Conservation (phyloP, 106 monocot species). For the Narthecium ossifragum region DNA sequence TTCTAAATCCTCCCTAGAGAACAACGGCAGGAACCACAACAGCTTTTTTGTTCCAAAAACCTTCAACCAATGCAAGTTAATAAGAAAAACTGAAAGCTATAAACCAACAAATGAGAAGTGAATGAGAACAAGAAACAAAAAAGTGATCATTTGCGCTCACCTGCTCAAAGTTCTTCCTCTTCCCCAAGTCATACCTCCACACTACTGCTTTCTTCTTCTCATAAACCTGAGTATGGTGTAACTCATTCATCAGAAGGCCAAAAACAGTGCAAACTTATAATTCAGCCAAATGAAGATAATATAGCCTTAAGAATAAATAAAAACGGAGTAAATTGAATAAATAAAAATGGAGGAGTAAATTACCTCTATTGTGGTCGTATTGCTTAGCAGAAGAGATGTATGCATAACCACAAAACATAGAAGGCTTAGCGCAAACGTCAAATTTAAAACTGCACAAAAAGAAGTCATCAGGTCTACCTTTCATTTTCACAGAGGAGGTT, state of each 20-base stretch:
- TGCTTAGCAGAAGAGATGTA: slow-evolving; percentile 65
- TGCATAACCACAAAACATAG: slow-evolving; percentile 83
- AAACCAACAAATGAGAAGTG: slow-evolving; percentile 1
- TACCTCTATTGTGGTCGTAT: slow-evolving; percentile 93
- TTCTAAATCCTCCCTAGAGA: slow-evolving; percentile 50
- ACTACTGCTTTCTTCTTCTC: slow-evolving; percentile 48
- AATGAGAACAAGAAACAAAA: not conserved
- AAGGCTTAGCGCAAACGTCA: slow-evolving; percentile 82
- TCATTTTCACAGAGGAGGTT: too few species aligned
- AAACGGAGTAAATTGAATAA: not conserved
- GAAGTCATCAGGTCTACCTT: not conserved
- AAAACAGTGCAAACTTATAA: not conserved
- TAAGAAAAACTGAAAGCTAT: not conserved
- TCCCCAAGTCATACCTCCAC: slow-evolving; percentile 84
- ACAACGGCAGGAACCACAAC: slow-evolving; percentile 76
- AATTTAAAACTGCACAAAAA: slow-evolving; percentile 59
- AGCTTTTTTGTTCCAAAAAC: slow-evolving; percentile 81
- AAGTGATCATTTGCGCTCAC: slow-evolving; percentile 14
- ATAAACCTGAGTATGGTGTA: slow-evolving; percentile 77
- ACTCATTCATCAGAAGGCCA: not conserved
- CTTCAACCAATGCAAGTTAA: slow-evolving; percentile 12
- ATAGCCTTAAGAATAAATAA: not conserved
- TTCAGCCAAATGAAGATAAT: not conserved
- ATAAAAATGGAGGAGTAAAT: not conserved
- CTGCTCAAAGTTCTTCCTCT: slow-evolving; percentile 77